phyloP scores from a whole-genome alignment of 2,329 filamentous ascomycete species.

The Aspergillus hiratsukae region DNA sequence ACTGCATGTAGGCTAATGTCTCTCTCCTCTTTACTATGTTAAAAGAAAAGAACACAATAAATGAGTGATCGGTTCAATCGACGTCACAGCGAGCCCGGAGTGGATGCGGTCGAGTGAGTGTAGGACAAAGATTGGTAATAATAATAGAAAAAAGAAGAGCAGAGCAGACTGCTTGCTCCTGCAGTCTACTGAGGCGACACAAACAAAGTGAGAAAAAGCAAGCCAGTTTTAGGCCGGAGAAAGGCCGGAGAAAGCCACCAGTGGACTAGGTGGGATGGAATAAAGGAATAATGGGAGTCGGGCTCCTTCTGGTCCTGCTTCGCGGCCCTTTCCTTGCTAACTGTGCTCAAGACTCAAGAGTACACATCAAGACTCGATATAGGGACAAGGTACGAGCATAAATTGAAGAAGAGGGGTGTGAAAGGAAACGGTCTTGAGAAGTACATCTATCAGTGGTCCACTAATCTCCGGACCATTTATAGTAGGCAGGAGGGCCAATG shows the following conservation, averaged over 20 bases:
- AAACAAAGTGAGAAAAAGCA: background rate
- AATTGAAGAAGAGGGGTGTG: background rate
- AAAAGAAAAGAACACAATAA: background rate
- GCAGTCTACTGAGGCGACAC: background rate
- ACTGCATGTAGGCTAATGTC: background rate
- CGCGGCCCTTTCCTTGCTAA: background rate
- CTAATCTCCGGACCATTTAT: background rate
- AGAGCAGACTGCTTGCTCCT: background rate
- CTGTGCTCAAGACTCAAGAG: background rate
- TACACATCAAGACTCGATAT: background rate
- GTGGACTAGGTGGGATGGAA: slow-evolving; percentile 2
- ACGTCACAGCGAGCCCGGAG: background rate
- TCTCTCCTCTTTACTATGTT: background rate
- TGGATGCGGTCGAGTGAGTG: background rate
- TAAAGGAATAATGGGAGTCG: background rate
- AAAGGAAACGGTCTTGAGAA: background rate
- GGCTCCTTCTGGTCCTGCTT: background rate
- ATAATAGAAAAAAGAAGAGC: background rate
- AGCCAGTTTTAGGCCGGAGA: slow-evolving; percentile 4
- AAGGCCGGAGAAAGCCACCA: slow-evolving; percentile 10
- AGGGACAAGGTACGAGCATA: background rate
- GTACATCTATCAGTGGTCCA: background rate
- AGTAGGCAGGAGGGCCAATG: background rate
- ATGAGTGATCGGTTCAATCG: background rate
- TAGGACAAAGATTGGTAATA: background rate